phyloP scores from a whole-genome alignment of 176 grass and related monocot species.

The Juncus effusus region DNA sequence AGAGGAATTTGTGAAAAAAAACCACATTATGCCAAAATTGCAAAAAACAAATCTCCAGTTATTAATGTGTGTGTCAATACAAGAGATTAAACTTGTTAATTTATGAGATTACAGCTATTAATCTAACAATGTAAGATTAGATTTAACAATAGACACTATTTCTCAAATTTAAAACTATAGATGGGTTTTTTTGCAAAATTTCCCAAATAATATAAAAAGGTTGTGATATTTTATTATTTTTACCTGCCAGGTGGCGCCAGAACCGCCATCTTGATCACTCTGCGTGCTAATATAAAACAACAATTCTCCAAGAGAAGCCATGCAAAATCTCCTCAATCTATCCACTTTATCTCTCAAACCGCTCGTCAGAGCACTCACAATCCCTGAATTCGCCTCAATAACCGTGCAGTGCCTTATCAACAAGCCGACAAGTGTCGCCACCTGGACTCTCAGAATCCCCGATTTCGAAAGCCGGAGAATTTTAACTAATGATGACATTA shows the following conservation, averaged over 20 bases:
- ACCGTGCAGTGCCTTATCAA: constrained; percentile 89
- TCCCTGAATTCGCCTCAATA: constrained; percentile 89
- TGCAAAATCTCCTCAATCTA: constrained; percentile 86
- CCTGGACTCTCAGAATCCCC: constrained; percentile 62
- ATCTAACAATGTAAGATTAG: no score
- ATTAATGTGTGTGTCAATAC: neutral
- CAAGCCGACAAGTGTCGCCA: constrained; percentile 90
- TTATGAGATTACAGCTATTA: no score
- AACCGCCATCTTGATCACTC: constrained; percentile 58
- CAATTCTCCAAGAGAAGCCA: constrained; percentile 91
- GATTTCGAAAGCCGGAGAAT: constrained; percentile 83
- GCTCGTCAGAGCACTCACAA: constrained; percentile 84
- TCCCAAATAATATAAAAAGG: no score
- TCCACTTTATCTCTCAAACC: constrained; percentile 91
- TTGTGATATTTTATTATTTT: constrained; percentile 13
- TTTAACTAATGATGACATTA: constrained; percentile 84
- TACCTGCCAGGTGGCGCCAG: constrained; percentile 71
- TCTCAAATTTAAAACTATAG: no score
- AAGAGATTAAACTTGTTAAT: no score
- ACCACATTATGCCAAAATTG: neutral
- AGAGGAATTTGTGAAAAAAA: neutral
- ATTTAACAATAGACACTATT: no score
- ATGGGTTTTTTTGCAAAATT: no score
- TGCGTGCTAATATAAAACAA: constrained; percentile 96
- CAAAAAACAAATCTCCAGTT: constrained; percentile 1